Percentiles rank a stretch among this genome's conserved stretches.
phyloP scores from a whole-genome alignment of 208 protist species.

The Balamuthia mandrillaris region DNA sequence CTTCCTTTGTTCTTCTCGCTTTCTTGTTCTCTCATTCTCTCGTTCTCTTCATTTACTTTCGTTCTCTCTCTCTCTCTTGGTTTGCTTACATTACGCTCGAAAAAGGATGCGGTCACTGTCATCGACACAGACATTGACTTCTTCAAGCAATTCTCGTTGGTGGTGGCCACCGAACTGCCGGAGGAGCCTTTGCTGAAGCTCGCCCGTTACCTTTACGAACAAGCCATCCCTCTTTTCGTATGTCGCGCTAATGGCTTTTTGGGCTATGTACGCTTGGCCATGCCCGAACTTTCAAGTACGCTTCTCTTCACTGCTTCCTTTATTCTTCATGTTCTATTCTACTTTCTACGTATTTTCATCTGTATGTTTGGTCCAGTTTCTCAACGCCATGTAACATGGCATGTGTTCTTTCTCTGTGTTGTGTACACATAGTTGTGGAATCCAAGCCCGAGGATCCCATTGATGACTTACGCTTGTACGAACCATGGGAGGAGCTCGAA shows the following conservation, averaged over 20 bases:
- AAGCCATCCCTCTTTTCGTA: slow-evolving; percentile 77
- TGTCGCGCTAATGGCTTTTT: slow-evolving; percentile 81
- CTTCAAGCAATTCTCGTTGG: slow-evolving; percentile 70
- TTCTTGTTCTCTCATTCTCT: background rate
- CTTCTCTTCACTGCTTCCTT: background rate
- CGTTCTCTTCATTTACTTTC: background rate
- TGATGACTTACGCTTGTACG: slow-evolving; percentile 82
- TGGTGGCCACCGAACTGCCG: slow-evolving; percentile 69
- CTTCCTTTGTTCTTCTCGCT: background rate
- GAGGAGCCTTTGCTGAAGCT: slow-evolving; percentile 52
- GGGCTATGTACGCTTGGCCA: slow-evolving; percentile 78
- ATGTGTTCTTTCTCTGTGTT: background rate
- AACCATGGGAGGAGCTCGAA: slow-evolving; percentile 37
- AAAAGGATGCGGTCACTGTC: slow-evolving; percentile 28
- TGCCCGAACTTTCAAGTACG: slow-evolving; percentile 61
- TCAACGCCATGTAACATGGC: background rate
- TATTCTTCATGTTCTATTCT: too few relatives aligned
- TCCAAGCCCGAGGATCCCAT: slow-evolving; percentile 72
- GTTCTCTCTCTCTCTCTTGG: background rate
- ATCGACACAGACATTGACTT: slow-evolving; percentile 62
- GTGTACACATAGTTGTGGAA: slow-evolving; percentile 64
- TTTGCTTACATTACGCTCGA: too few relatives aligned
- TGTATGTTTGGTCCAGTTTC: too few relatives aligned
- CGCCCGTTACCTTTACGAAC: slow-evolving; percentile 35
- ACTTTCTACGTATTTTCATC: background rate